Base-by-base conservation (phyloP, 2,329 filamentous ascomycete genomes). In the Whalleya microplaca region DNA sequence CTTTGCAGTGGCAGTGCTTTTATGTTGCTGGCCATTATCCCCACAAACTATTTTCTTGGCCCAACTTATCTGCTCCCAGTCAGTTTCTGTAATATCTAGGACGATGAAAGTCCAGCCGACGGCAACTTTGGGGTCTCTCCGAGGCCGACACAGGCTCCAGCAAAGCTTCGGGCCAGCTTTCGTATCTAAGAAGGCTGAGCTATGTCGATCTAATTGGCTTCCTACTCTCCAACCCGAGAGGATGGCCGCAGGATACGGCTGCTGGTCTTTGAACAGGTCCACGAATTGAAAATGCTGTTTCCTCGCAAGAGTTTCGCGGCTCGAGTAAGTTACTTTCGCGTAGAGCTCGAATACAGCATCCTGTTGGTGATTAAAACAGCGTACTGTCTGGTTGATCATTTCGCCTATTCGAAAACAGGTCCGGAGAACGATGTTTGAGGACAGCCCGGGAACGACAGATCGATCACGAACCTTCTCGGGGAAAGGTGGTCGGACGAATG, bases 391-490 rank as follows among this genome's bases (percentile, higher is more conserved):
- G 16, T 75, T 75, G 45, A 85, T 73, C 54, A 88, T 80, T 65
- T 89, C 85, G 2, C 82, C 83, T 21, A 88, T 76, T 21, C 85
- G 80, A 63, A 90, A 90, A 66, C 86, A 89, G 0, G 82, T 85
- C 10, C 83, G 79, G 12, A 87, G 72, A 6, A 80, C 56, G 0
- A 66, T 72, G 9, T 72, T 68, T 1, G 79, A 73, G 0, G 80
- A 80, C 2, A 85, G 64, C 8, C 84, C 84, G 14, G 79, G 72
- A 4, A 88, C 74, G 2, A 78, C 77, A 20, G 83, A 84, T 32
- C 81, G 76, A 64, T 85, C 80, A 2, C 72, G 73, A 18, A 83
- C 71, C 18, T 73, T 71, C 3, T 58, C 43, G 7, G 83, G 84
- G 59, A 87, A 86, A 0, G 76, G 68, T 0, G 77, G 72, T 21